Conservation (phyloP, 225 moss, liverwort and hornwort species). For the Straminergon stramineum region DNA sequence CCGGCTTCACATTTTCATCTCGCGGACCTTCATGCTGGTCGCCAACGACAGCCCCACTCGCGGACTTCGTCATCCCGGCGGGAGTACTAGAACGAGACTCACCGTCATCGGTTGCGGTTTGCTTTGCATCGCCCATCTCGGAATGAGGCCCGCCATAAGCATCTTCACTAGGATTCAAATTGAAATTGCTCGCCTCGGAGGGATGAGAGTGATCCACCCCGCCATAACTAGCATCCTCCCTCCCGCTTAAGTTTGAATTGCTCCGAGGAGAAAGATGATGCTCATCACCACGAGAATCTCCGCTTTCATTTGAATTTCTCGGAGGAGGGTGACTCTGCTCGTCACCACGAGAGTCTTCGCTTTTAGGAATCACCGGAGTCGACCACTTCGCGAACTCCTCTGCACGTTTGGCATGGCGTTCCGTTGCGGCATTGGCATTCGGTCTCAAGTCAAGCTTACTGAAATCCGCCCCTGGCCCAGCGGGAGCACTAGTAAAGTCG, state of each 20-base stretch:
- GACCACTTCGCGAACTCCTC: constrained; percentile 4
- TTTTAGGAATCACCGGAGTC: neutral
- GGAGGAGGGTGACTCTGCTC: neutral
- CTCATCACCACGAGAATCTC: neutral
- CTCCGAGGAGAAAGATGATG: neutral
- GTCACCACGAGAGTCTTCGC: neutral
- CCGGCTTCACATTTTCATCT: constrained; percentile 6
- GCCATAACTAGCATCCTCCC: neutral
- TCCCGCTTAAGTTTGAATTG: neutral
- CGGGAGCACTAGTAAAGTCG: constrained; percentile 3
- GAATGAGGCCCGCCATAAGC: neutral
- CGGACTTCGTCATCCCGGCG: neutral
- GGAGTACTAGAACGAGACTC: neutral
- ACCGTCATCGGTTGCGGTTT: neutral
- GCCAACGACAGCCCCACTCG: neutral
- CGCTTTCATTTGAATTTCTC: neutral
- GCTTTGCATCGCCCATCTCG: neutral
- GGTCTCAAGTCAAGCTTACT: neutral
- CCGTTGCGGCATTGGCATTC: neutral
- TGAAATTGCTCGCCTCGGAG: neutral
- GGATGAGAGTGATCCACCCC: neutral
- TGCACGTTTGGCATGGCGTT: constrained; percentile 1
- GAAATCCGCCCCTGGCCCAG: constrained; percentile 8
- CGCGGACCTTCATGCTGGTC: constrained; percentile 6
- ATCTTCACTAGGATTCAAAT: neutral